Conservation (phyloP, 2,329 filamentous ascomycete species). For the Epichloe gansuensis region DNA sequence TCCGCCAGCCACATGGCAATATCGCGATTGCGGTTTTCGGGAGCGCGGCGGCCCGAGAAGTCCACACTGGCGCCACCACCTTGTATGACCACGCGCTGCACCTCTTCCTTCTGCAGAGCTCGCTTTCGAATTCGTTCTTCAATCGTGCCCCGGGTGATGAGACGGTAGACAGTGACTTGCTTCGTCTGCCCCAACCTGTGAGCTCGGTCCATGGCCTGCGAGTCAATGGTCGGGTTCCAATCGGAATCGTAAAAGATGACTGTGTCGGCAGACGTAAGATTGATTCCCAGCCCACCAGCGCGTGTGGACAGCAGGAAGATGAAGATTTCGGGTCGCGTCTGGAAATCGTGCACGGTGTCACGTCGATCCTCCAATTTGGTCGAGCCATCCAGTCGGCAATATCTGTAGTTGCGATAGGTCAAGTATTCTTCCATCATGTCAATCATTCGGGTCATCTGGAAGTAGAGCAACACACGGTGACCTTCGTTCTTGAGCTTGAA, state of each 20-base stretch:
- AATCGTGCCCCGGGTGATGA: slow-evolving; percentile 93
- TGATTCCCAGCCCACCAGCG: slow-evolving; percentile 95
- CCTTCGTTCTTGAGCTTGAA: slow-evolving; percentile 82
- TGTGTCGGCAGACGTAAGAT: slow-evolving; percentile 88
- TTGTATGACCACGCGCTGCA: slow-evolving; percentile 91
- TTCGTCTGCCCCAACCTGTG: slow-evolving; percentile 93
- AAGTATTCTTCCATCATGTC: slow-evolving; percentile 98
- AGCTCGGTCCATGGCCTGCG: slow-evolving; percentile 96
- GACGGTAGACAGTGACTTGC: slow-evolving; percentile 93
- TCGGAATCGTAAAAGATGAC: slow-evolving; percentile 99
- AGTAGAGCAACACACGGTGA: slow-evolving; percentile 91
- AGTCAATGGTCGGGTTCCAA: slow-evolving; percentile 98
- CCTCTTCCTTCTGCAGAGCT: slow-evolving; percentile 94
- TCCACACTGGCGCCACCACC: slow-evolving; percentile 86
- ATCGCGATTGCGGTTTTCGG: slow-evolving; percentile 91
- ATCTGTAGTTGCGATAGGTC: slow-evolving; percentile 98
- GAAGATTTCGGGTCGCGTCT: slow-evolving; percentile 87
- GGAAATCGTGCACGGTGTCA: slow-evolving; percentile 94
- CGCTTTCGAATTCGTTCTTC: slow-evolving; percentile 97
- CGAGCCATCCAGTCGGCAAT: slow-evolving; percentile 88
- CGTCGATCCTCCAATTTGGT: slow-evolving; percentile 95
- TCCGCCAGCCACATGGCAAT: slow-evolving; percentile 98
- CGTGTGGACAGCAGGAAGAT: slow-evolving; percentile 93
- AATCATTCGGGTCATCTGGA: slow-evolving; percentile 99
- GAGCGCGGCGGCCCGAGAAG: slow-evolving; percentile 80